Percentiles rank a stretch among this genome's conserved stretches.
Evolutionary conservation across 495 filamentous ascomycete genomes (phyloP).

Genomic region (Cladorrhinum samala): DNA sequence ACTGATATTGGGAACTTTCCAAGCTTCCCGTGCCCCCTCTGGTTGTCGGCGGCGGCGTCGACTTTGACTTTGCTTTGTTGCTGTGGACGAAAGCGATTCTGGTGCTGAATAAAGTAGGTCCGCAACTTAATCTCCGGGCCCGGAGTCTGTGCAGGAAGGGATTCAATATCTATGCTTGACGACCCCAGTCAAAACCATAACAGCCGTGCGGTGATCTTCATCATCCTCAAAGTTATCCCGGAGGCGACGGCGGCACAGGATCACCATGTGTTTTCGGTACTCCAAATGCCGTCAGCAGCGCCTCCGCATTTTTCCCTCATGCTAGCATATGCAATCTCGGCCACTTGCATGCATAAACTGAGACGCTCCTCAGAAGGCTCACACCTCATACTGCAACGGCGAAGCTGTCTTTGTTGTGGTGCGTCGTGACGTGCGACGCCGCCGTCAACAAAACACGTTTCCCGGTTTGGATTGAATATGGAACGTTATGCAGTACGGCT

Average conservation of each 20-base stretch:
- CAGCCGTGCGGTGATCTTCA: too few relatives aligned
- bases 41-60: too few relatives aligned
- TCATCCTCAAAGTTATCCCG: background rate
- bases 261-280: background rate
- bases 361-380: background rate
- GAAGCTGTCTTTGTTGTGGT: background rate
- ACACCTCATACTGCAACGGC: constrained; percentile 1
- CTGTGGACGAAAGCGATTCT: too few relatives aligned
- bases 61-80: too few relatives aligned
- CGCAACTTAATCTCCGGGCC: too few relatives aligned
- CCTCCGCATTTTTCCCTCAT: constrained; percentile 4
- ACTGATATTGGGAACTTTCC: background rate
- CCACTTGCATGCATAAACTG: constrained; percentile 10
- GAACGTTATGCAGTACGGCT: constrained; percentile 6
- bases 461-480: background rate
- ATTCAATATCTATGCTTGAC: too few relatives aligned
- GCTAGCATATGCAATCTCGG: constrained; percentile 12
- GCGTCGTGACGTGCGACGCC: background rate
- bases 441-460: background rate
- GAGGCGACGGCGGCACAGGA: background rate
- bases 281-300: background rate
- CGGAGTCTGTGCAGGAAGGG: too few relatives aligned
- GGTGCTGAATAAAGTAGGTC: too few relatives aligned
- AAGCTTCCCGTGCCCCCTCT: too few relatives aligned
- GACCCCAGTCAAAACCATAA: too few relatives aligned